Percentiles rank a stretch among this genome's conserved stretches.
Evolutionary conservation across 495 filamentous ascomycete species (phyloP).

Genomic region (Hypoxylon lenormandii): DNA sequence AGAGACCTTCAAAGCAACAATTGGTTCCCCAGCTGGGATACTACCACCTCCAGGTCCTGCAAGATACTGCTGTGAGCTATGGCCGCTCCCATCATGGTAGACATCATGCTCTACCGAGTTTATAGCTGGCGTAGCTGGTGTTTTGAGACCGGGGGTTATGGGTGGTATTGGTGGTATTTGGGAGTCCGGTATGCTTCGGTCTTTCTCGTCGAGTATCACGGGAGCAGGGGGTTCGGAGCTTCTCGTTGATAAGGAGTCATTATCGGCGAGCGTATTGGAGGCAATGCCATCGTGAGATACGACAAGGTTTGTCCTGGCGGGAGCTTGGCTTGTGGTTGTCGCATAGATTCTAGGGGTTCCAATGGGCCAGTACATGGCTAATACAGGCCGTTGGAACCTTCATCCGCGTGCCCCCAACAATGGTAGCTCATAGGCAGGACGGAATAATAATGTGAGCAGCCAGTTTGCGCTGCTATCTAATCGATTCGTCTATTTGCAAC

Average conservation of each 20-base stretch:
- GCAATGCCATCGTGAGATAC: constrained; percentile 61
- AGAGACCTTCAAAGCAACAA: constrained; percentile 80
- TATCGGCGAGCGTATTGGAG: constrained; percentile 37
- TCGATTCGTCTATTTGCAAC: constrained; percentile 19
- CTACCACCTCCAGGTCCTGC: constrained; percentile 31
- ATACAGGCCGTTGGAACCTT: constrained; percentile 45
- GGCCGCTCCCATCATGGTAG: constrained; percentile 47
- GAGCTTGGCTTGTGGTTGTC: constrained; percentile 69
- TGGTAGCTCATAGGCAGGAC: constrained; percentile 25
- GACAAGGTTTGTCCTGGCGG: constrained; percentile 52
- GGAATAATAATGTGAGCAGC: constrained; percentile 30
- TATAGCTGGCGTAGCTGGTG: constrained; percentile 65
- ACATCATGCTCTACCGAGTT: constrained; percentile 65
- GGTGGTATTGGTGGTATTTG: constrained; percentile 46
- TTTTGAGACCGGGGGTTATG: constrained; percentile 59
- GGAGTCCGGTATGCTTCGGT: constrained; percentile 39
- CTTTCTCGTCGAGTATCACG: constrained; percentile 46
- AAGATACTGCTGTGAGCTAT: constrained; percentile 41
- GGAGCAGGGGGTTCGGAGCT: constrained; percentile 47
- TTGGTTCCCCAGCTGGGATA: constrained; percentile 64
- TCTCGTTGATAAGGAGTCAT: constrained; percentile 50
- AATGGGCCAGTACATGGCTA: constrained; percentile 96
- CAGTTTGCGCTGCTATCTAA: constrained; percentile 37
- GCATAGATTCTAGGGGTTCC: constrained; percentile 90
- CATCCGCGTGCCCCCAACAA: constrained; percentile 39